phyloP scores from a whole-genome alignment of 164 flowering plant species.

The Magnolia sinica region DNA sequence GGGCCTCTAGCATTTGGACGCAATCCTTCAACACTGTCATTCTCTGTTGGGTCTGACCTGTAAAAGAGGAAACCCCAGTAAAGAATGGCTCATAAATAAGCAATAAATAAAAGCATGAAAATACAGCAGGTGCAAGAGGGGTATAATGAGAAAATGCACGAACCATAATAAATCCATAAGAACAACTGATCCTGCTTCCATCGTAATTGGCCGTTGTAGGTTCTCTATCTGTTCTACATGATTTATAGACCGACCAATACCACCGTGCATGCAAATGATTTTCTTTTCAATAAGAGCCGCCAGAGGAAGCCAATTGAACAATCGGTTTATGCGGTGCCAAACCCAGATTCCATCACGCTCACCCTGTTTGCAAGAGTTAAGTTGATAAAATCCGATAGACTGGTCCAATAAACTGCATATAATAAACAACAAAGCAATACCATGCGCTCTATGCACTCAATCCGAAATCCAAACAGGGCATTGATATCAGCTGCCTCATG shows the following conservation, averaged over 20 bases:
- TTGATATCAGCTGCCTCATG: conserved; percentile 99
- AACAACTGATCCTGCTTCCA: conserved; percentile 99
- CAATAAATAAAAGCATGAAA: not conserved
- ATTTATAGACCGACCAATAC: conserved; percentile 98
- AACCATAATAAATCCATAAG: conserved; percentile 98
- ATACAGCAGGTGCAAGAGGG: not conserved
- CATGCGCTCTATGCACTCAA: conserved; percentile 99
- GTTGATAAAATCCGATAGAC: conserved; percentile 5
- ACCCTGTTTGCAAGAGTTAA: conserved; percentile 52
- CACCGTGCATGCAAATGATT: conserved; percentile 99
- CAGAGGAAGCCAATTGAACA: conserved; percentile 98
- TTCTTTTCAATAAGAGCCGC: conserved; percentile 98
- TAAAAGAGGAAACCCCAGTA: conserved; percentile 7
- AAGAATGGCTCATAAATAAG: conserved; percentile 7
- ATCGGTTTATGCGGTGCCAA: conserved; percentile 93
- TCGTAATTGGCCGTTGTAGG: conserved; percentile 94
- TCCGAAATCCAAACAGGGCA: conserved; percentile 98
- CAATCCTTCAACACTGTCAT: conserved; percentile 98
- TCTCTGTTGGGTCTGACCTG: conserved; percentile 99
- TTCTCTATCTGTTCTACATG: conserved; percentile 94
- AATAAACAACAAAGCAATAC: conserved; percentile 32
- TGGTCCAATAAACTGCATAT: not conserved
- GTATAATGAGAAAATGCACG: conserved; percentile 20
- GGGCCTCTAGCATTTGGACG: conserved; percentile 99
- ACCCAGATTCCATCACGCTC: conserved; percentile 99